Evolutionary conservation across 129 eudicot genomes (phyloP).

Genomic region (Artemisia tridentata): DNA sequence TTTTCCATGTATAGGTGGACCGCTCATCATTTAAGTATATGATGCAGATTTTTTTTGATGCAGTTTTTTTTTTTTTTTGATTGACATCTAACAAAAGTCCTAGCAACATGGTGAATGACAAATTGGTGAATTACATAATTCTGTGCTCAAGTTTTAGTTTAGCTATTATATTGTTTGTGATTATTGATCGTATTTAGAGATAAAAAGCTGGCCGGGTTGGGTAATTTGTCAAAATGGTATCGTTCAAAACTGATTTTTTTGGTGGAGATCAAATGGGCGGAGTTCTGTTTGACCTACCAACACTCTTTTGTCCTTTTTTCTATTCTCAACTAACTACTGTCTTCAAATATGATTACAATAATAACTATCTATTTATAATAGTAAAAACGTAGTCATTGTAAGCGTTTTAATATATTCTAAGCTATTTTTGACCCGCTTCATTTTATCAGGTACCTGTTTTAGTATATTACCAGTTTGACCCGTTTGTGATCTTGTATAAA

Average conservation of each 20-base stretch:
- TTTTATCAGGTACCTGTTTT: no score
- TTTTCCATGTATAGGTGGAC: constrained; percentile 3
- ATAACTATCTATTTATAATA: no score
- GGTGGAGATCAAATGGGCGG: not conserved
- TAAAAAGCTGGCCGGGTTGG: not conserved
- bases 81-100: not conserved
- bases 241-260: not conserved
- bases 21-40: not conserved
- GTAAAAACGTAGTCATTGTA: not conserved
- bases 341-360: not conserved
- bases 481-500: not conserved
- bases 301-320: not conserved
- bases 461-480: not conserved
- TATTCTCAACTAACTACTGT: not conserved
- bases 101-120: not conserved
- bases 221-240: not conserved
- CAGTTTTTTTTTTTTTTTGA: no score
- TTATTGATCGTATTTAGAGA: not conserved
- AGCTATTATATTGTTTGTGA: not conserved
- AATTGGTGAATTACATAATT: not conserved
- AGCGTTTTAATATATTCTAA: not conserved
- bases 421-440: not conserved
- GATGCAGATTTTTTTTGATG: not conserved
- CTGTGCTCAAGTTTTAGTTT: not conserved
- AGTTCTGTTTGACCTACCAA: constrained; percentile 6